Evolutionary conservation across 2,329 filamentous ascomycete species (phyloP), one percentile per base, ranked within the genome.

Genomic region (Paracorniculantispora psalliotae): DNA sequence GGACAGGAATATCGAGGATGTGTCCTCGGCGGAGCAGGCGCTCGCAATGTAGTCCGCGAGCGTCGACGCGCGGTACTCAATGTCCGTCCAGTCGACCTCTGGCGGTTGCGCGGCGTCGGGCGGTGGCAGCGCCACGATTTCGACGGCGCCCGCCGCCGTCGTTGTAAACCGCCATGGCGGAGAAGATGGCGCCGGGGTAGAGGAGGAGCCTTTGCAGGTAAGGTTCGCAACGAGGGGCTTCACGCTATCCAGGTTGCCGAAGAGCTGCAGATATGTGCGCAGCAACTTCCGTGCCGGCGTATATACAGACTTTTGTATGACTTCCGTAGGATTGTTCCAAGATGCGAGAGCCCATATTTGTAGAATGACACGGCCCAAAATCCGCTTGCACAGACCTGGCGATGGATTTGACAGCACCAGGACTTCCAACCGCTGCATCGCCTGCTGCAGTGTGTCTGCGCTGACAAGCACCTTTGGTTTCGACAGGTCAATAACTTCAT

Each of bases 321-420:
- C 62, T 0, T 68, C 53, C 8, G 71, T 65, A 4, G 73, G 63
- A 8, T 68, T 69, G 1, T 71, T 65, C 78, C 83, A 84, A 5
- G 81, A 81, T 1, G 81, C 74, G 17, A 90, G 67, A 1, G 79
- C 75, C 88, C 88, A 91, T 0, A 91, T 72, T 1, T 86, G 81
- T 4, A 85, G 70, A 2, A 88, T 64, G 2, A 89, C 67, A 0
- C 83, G 83, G 2, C 76, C 73, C 2, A 90, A 70, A 0, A 91
- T 73, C 53, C 88, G 77, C 62, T 80, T 85, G 47, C 85, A 81
- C 10, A 90, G 71, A 0, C 85, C 85, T 0, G 86, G 83, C 58
- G 89, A 87, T 0, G 86, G 86, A 65, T 88, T 87, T 0, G 85
- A 87, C 21, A 81, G 75, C 1, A 86, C 68, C 1, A 91, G 71